Evolutionary conservation across 2,329 filamentous ascomycete genomes (phyloP).

Genomic region (Knufia petricola): DNA sequence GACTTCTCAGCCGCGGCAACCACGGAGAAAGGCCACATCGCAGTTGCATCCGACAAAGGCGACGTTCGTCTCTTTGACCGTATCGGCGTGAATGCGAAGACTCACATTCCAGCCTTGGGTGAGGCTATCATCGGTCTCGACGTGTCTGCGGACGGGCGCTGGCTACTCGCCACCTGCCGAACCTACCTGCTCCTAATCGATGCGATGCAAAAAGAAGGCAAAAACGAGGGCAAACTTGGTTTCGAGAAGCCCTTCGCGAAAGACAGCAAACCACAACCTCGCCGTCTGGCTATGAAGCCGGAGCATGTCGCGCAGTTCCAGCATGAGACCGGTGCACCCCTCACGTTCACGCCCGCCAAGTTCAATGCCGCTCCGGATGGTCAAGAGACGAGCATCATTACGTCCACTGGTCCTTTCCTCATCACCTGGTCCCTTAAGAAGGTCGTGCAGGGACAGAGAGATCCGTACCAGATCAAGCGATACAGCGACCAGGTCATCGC

Average conservation of each 20-base stretch:
- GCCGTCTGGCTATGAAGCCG: conserved; percentile 77
- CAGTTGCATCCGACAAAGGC: conserved; percentile 94
- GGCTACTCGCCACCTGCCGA: conserved; percentile 86
- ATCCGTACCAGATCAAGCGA: conserved; percentile 92
- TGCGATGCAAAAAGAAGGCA: conserved; percentile 78
- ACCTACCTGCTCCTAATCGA: conserved; percentile 95
- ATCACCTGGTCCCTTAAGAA: conserved; percentile 95
- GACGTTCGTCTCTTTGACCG: conserved; percentile 95
- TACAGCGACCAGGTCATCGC: conserved; percentile 94
- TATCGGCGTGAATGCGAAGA: conserved; percentile 94
- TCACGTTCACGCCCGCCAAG: conserved; percentile 81
- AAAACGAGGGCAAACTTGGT: conserved; percentile 95
- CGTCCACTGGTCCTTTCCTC: conserved; percentile 91
- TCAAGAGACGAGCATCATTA: conserved; percentile 88
- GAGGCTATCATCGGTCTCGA: conserved; percentile 93
- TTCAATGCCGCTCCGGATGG: conserved; percentile 83
- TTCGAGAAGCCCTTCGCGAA: conserved; percentile 91
- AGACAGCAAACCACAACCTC: conserved; percentile 85
- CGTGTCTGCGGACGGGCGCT: conserved; percentile 88
- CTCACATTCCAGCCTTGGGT: conserved; percentile 86
- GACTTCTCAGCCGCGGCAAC: conserved; percentile 92
- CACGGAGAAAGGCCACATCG: conserved; percentile 92
- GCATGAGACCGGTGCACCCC: conserved; percentile 79
- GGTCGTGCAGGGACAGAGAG: conserved; percentile 67
- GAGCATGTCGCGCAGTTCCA: conserved; percentile 95